These are phyloP conservation scores for Cryptosporidium parvum DNA, from an alignment of 169 alveolate species.

Conservation along the genomic window DNA sequence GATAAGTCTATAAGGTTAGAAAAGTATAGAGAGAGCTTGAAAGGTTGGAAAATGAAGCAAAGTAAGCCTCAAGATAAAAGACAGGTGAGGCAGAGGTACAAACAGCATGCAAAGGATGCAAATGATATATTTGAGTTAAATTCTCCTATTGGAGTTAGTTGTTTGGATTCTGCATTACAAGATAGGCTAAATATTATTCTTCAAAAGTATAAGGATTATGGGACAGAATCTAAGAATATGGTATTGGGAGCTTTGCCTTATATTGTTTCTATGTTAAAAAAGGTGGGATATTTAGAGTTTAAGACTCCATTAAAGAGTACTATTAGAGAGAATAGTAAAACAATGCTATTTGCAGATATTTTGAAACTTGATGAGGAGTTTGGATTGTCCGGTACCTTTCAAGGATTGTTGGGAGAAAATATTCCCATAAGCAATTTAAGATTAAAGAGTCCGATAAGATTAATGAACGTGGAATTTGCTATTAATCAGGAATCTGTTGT, in stretches of 20 bases:
- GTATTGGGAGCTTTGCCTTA: constrained; percentile 26
- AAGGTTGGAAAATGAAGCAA: background rate
- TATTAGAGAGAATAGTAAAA: background rate
- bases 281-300: background rate
- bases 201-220: background rate
- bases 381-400: background rate
- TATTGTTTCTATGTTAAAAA: background rate
- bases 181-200: background rate
- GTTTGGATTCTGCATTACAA: constrained; percentile 20
- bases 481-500: background rate
- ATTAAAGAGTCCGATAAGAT: background rate
- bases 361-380: constrained; percentile 18
- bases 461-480: constrained; percentile 14
- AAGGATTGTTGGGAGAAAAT: background rate
- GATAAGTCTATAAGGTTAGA: background rate
- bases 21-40: background rate
- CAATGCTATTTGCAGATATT: background rate
- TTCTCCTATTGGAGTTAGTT: constrained; percentile 20
- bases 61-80: background rate
- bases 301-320: background rate
- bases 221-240: background rate
- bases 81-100: constrained; percentile 12
- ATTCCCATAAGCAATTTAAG: background rate
- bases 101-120: constrained; percentile 27
- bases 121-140: constrained; percentile 51